A percentile compares a stretch with the other conserved stretches of the same genome.
These are phyloP conservation scores for Spencermartinsiella europaea DNA, from an alignment of 805 yeast species.

Conservation along the genomic window DNA sequence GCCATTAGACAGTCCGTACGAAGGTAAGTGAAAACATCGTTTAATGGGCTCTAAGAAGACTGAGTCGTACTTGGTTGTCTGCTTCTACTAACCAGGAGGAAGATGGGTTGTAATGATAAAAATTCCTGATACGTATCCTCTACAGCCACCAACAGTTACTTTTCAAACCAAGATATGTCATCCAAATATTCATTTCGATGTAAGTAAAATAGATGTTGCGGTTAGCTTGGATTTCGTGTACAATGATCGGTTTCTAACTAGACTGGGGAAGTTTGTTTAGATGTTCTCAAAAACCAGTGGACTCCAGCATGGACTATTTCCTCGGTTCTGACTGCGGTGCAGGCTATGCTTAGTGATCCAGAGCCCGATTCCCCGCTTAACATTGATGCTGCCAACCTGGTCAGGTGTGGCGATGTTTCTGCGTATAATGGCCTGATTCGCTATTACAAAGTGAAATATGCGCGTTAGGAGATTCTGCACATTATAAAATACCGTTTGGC, in stretches of 20 bases:
- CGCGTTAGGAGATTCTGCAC: slow-evolving; percentile 4
- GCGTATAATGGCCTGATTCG: slow-evolving; percentile 28
- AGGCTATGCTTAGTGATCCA: slow-evolving; percentile 33
- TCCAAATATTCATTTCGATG: slow-evolving; percentile 35
- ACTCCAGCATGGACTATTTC: slow-evolving; percentile 38
- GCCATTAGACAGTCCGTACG: slow-evolving; percentile 36
- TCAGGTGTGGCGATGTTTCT: slow-evolving; percentile 26
- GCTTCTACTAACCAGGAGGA: slow-evolving; percentile 30
- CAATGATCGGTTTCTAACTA: too few species aligned
- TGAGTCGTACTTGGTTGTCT: too few species aligned
- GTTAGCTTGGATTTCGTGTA: too few species aligned
- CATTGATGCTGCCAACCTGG: slow-evolving; percentile 36
- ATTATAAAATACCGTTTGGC: too few species aligned
- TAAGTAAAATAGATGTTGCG: too few species aligned
- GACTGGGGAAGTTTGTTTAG: slow-evolving; percentile 37
- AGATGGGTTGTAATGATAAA: slow-evolving; percentile 42
- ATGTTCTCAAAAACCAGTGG: slow-evolving; percentile 34
- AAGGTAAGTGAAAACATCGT: slow-evolving; percentile 29
- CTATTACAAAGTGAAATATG: slow-evolving; percentile 27
- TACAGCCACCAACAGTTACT: slow-evolving; percentile 43
- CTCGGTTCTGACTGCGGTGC: slow-evolving; percentile 34
- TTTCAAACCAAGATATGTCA: slow-evolving; percentile 36
- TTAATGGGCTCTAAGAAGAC: too few species aligned
- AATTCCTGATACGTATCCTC: slow-evolving; percentile 42
- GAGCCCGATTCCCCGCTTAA: slow-evolving; percentile 37